phyloP scores from a whole-genome alignment of 306 rosid genomes.

The Quercus dentata region DNA sequence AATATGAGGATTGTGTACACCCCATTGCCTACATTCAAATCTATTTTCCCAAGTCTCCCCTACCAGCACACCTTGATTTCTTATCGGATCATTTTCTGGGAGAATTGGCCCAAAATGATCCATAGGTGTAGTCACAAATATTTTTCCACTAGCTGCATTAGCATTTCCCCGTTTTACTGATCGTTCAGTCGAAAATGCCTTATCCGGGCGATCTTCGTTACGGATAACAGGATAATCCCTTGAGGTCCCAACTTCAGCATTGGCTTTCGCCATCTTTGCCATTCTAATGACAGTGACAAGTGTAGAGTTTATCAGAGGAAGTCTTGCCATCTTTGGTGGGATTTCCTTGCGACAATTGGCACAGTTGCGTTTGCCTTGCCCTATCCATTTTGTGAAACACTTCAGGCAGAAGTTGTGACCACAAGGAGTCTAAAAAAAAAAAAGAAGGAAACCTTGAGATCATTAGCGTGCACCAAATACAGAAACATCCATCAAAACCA shows the following conservation, averaged over 20 bases:
- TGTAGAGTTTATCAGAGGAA: constrained; percentile 71
- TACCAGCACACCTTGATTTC: constrained; percentile 56
- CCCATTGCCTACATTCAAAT: constrained; percentile 76
- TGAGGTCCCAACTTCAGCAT: constrained; percentile 9
- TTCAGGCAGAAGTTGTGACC: constrained; percentile 78
- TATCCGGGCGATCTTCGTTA: constrained; percentile 64
- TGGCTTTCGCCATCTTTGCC: constrained; percentile 37
- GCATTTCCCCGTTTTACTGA: constrained; percentile 48
- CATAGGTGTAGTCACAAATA: constrained; percentile 45
- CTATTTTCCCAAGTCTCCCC: constrained; percentile 60
- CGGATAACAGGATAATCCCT: constrained; percentile 31
- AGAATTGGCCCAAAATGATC: constrained; percentile 71
- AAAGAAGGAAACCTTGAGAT: not conserved
- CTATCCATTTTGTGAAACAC: constrained; percentile 68
- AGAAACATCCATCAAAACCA: not conserved
- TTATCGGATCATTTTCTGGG: constrained; percentile 49
- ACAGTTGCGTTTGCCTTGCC: constrained; percentile 49
- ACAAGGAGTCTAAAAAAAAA: constrained; percentile 58
- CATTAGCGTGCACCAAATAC: not conserved
- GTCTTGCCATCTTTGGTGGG: constrained; percentile 49
- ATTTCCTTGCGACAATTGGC: constrained; percentile 55
- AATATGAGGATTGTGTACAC: constrained; percentile 70
- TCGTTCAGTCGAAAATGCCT: constrained; percentile 52
- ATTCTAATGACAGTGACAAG: constrained; percentile 63
- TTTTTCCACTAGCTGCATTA: constrained; percentile 62